Evolutionary conservation across 495 filamentous ascomycete genomes (phyloP).

Genomic region (Neurospora sp.): DNA sequence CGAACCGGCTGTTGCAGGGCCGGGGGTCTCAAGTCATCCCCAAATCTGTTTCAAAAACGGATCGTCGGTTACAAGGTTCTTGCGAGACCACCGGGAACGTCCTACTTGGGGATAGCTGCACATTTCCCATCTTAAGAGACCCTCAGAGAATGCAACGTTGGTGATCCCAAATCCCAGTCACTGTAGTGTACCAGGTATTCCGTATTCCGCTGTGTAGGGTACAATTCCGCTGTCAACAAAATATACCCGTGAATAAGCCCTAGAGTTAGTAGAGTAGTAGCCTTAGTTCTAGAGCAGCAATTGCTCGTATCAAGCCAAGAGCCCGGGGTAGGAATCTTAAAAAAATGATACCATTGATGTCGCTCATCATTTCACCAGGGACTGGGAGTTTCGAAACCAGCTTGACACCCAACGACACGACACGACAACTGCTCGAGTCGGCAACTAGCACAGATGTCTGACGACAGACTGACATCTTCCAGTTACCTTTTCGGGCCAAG

Average conservation of each 20-base stretch:
- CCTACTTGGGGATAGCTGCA: neutral
- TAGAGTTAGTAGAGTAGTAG: neutral
- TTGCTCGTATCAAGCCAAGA: neutral
- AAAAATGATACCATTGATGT: neutral
- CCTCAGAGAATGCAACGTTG: neutral
- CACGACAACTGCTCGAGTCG: neutral
- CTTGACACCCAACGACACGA: neutral
- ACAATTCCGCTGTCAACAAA: neutral
- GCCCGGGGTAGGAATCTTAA: neutral
- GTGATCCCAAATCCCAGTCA: neutral
- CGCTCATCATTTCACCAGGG: neutral
- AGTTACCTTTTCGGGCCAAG: neutral
- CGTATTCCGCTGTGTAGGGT: neutral
- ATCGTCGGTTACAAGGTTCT: neutral
- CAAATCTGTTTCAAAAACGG: neutral
- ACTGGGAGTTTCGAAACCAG: neutral
- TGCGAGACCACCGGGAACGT: neutral
- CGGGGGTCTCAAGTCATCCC: neutral
- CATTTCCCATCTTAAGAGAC: neutral
- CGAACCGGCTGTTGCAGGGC: neutral
- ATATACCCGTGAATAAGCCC: neutral
- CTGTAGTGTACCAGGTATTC: neutral
- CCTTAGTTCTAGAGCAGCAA: neutral
- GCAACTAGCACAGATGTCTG: neutral
- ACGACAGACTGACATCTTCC: neutral